phyloP scores from a whole-genome alignment of 352 stramenopile species.

The Peronosclerospora sorghi region DNA sequence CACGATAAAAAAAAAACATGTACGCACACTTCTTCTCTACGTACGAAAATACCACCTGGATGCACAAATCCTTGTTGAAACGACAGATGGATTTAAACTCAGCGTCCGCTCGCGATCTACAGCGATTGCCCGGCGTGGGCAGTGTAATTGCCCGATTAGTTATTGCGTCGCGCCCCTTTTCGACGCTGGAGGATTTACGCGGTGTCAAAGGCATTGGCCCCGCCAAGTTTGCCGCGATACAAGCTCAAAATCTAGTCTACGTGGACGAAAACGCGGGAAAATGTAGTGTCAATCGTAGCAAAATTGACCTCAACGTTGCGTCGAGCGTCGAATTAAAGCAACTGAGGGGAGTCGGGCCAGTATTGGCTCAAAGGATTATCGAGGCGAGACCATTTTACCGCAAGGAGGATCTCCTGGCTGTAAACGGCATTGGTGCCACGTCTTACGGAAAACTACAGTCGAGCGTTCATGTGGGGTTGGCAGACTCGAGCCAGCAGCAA shows the following conservation, averaged over 20 bases:
- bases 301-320: conserved; percentile 42
- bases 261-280: conserved; percentile 9
- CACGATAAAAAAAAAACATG: neutral
- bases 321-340: conserved; percentile 22
- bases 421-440: conserved; percentile 33
- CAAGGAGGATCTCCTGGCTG: conserved; percentile 36
- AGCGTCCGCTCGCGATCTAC: conserved; percentile 21
- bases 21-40: neutral
- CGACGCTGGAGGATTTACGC: conserved; percentile 22
- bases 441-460: conserved; percentile 33
- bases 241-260: conserved; percentile 10
- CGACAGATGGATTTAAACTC: conserved; percentile 26
- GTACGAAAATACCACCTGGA: conserved; percentile 16
- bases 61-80: conserved; percentile 6
- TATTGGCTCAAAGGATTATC: conserved; percentile 33
- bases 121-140: conserved; percentile 33
- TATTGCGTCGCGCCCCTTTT: conserved; percentile 33
- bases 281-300: conserved; percentile 1
- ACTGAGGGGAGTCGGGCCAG: conserved; percentile 31
- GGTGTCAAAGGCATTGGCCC: conserved; percentile 35
- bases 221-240: conserved; percentile 22
- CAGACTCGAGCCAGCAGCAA: neutral
- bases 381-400: conserved; percentile 32
- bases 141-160: conserved; percentile 28
- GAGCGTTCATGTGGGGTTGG: conserved; percentile 6